Percentiles rank a stretch among this genome's conserved stretches.
These are phyloP conservation scores for Claviceps digitariae DNA, from an alignment of 2,329 filamentous ascomycete genomes.

Conservation along the genomic window DNA sequence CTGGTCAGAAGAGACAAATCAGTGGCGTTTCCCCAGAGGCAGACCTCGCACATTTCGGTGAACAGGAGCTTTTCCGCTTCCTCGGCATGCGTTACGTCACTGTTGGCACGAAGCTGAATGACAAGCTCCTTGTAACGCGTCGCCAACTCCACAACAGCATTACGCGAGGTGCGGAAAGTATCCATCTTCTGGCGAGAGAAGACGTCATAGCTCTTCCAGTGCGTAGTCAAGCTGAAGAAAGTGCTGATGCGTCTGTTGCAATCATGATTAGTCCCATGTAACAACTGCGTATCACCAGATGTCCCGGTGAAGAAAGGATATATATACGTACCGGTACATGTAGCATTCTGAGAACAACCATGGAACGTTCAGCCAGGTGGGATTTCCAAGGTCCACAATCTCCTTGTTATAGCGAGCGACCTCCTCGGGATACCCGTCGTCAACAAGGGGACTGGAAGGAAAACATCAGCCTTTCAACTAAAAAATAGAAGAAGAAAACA, in stretches of 20 bases:
- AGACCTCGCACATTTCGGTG: constrained; percentile 89
- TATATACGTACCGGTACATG: constrained; percentile 56
- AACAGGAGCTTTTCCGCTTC: constrained; percentile 70
- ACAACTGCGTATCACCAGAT: not conserved
- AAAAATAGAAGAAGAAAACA: not conserved
- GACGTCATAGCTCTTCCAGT: constrained; percentile 86
- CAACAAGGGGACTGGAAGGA: constrained; percentile 47
- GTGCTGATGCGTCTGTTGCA: constrained; percentile 55
- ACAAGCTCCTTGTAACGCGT: constrained; percentile 64
- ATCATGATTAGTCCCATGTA: not conserved
- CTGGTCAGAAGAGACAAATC: constrained; percentile 84
- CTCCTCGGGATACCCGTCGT: constrained; percentile 72
- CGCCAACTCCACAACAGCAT: constrained; percentile 72
- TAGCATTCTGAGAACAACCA: constrained; percentile 96
- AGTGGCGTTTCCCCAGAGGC: constrained; percentile 93
- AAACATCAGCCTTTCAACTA: constrained; percentile 1
- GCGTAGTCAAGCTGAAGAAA: constrained; percentile 58
- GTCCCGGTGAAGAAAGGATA: not conserved
- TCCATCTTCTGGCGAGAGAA: constrained; percentile 82
- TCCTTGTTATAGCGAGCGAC: constrained; percentile 77
- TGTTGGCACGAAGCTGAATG: constrained; percentile 44
- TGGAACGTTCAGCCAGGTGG: constrained; percentile 69
- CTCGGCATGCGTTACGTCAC: constrained; percentile 40
- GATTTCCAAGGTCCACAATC: constrained; percentile 56
- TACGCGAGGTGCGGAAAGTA: constrained; percentile 83